Conservation (phyloP, 2,329 filamentous ascomycete genomes). For the Chrysoporthe deuterocubensis region DNA sequence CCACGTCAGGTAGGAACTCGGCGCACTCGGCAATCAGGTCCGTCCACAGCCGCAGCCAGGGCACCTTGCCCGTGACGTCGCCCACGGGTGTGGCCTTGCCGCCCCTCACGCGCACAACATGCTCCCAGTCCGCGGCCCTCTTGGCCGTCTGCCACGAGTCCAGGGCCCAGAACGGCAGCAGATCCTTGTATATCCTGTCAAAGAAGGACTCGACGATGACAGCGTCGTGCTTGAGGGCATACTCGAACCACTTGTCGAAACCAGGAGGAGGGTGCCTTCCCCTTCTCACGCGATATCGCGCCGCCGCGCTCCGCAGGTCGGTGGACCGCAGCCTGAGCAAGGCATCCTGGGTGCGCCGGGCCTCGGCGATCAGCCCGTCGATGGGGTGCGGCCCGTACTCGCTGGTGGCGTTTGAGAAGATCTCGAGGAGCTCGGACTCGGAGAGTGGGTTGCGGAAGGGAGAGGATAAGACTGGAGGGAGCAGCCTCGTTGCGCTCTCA, state of each 20-base stretch:
- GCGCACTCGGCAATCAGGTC: conserved; percentile 56
- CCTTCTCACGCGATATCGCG: conserved; percentile 48
- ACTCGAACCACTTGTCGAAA: conserved; percentile 52
- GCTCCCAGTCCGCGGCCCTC: conserved; percentile 48
- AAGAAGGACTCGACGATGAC: conserved; percentile 54
- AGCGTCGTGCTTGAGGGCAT: conserved; percentile 46
- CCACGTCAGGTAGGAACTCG: conserved; percentile 62
- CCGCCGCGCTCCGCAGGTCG: conserved; percentile 49
- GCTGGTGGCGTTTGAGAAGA: conserved; percentile 20
- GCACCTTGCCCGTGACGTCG: conserved; percentile 45
- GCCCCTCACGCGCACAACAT: conserved; percentile 53
- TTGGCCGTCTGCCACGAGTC: conserved; percentile 40
- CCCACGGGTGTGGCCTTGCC: conserved; percentile 47
- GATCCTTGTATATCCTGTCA: conserved; percentile 58
- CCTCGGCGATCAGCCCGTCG: conserved; percentile 47
- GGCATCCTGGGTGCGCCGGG: conserved; percentile 43
- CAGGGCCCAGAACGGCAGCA: conserved; percentile 59
- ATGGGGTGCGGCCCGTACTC: conserved; percentile 44
- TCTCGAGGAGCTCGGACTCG: conserved; percentile 30
- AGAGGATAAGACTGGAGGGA: conserved; percentile 20
- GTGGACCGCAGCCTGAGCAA: conserved; percentile 46
- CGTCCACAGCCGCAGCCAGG: conserved; percentile 54
- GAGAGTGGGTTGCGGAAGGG: conserved; percentile 28
- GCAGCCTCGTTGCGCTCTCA: conserved; percentile 11
- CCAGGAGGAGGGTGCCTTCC: conserved; percentile 55